Conservation (phyloP, 176 grass and related monocot species). For the Oryza officinalis region DNA sequence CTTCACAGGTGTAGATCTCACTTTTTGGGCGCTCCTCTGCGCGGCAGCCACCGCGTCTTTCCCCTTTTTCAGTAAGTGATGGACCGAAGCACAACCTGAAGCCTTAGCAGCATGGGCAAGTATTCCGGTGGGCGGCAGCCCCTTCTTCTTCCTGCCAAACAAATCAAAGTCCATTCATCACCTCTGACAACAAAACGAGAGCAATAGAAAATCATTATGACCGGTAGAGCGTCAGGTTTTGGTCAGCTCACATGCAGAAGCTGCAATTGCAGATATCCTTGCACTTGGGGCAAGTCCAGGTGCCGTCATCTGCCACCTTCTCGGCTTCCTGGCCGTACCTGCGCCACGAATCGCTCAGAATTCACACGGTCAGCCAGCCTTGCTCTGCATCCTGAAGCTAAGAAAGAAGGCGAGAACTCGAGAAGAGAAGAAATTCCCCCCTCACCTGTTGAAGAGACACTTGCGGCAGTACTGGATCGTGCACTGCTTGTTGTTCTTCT, state of each 20-base stretch:
- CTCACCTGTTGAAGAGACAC: conserved; percentile 84
- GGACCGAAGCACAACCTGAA: conserved; percentile 72
- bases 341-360: conserved; percentile 6
- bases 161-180: conserved; percentile 1
- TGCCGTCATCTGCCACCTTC: conserved; percentile 37
- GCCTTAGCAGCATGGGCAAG: conserved; percentile 82
- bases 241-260: conserved; percentile 73
- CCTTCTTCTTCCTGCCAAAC: conserved; percentile 82
- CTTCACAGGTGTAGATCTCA: conserved; percentile 25
- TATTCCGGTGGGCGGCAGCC: conserved; percentile 75
- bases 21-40: conserved; percentile 9
- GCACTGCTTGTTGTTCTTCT: conserved; percentile 62
- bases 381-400: not conserved
- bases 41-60: conserved; percentile 51
- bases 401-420: not conserved
- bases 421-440: not conserved
- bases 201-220: not conserved
- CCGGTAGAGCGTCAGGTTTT: conserved; percentile 2
- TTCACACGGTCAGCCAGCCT: not conserved
- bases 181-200: not conserved
- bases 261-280: conserved; percentile 95
- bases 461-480: conserved; percentile 77
- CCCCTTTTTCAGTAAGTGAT: conserved; percentile 63
- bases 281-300: conserved; percentile 92
- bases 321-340: conserved; percentile 86